Base-by-base conservation (phyloP, 768 basidiomycete species). In the Hydnomerulius pinastri region DNA sequence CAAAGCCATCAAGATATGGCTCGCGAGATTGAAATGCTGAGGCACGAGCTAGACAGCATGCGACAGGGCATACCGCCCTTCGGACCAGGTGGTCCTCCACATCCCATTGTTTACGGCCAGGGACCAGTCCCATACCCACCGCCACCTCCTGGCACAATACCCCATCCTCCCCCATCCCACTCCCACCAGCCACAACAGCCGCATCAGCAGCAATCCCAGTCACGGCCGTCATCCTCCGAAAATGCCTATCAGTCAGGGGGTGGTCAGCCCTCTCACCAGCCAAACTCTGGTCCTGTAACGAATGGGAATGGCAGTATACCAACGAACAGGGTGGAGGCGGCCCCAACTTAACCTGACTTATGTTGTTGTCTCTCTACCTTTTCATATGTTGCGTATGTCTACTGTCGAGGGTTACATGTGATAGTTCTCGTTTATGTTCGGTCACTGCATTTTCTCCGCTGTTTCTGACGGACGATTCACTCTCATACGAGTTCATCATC, bases 1-100 rank as follows among this genome's bases (percentile, higher is more conserved):
- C 80, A 84, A 53, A 78, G 74, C 46, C 83, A 91, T 62, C 81
- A 85, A 61, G 85, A 90, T 35, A 82, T 92, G 85, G 73, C 75
- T 2, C 79, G 87, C 52, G 91, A 94, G 66, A 77, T 92, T 36
- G 90, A 92, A 37, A 76, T 83, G 67, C 70, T 93, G 50, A 78
- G 88, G 61, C 84, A 87, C 58, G 92, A 94, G 66, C 63, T 90
- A 42, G 89, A 83, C 20, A 66, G 67, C 51, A 50, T 80, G 48
- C 86, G 86, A 43, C 77, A 83, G 62, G 86, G 83, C 36, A 73
- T 79, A 44, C 69, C 79, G 10, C 66, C 77, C 2, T 85, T 82
- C 60, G 69, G 75, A 51, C 70, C 80, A 18, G 69, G 73, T 41
- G 78, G 69, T 8, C 74, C 79, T 12, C 74, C 78, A 54, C 71